phyloP scores from a whole-genome alignment of 352 stramenopile genomes.

The Pythium plurisporium region DNA sequence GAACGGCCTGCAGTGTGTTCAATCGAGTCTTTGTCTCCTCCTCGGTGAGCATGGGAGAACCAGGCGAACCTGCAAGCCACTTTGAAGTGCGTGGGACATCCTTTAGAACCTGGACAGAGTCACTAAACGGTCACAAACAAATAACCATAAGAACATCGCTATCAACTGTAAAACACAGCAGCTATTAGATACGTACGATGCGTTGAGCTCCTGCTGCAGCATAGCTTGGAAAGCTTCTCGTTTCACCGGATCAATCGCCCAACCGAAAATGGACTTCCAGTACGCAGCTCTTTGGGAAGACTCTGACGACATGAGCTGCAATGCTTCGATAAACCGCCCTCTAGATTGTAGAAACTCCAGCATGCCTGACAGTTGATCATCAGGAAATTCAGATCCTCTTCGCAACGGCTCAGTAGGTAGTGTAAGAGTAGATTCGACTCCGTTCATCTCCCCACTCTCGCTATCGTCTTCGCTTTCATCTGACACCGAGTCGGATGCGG shows the following conservation, averaged over 20 bases:
- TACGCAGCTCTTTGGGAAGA: slow-evolving; percentile 43
- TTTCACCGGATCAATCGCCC: slow-evolving; percentile 36
- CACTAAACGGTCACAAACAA: slow-evolving; percentile 26
- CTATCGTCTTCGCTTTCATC: slow-evolving; percentile 30
- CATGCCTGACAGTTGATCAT: slow-evolving; percentile 46
- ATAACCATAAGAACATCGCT: no score
- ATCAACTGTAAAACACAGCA: background rate
- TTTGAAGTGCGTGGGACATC: slow-evolving; percentile 76
- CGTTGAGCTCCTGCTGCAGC: slow-evolving; percentile 31
- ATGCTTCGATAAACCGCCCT: slow-evolving; percentile 66
- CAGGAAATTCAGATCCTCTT: slow-evolving; percentile 24
- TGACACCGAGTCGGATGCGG: background rate
- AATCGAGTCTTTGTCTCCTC: slow-evolving; percentile 31
- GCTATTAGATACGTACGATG: slow-evolving; percentile 36
- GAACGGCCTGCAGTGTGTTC: slow-evolving; percentile 35
- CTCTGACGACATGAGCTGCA: slow-evolving; percentile 66
- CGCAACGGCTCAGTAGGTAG: background rate
- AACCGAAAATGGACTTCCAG: slow-evolving; percentile 65
- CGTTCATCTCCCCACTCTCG: slow-evolving; percentile 3
- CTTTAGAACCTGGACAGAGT: slow-evolving; percentile 70
- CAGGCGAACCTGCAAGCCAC: slow-evolving; percentile 58
- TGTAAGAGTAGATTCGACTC: background rate
- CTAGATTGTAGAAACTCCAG: slow-evolving; percentile 54
- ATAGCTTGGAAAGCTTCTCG: slow-evolving; percentile 12
- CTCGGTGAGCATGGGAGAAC: slow-evolving; percentile 44